A percentile compares a stretch with the other conserved stretches of the same genome.
phyloP scores from a whole-genome alignment of 176 grass and related monocot genomes.

The Thalia dealbata region DNA sequence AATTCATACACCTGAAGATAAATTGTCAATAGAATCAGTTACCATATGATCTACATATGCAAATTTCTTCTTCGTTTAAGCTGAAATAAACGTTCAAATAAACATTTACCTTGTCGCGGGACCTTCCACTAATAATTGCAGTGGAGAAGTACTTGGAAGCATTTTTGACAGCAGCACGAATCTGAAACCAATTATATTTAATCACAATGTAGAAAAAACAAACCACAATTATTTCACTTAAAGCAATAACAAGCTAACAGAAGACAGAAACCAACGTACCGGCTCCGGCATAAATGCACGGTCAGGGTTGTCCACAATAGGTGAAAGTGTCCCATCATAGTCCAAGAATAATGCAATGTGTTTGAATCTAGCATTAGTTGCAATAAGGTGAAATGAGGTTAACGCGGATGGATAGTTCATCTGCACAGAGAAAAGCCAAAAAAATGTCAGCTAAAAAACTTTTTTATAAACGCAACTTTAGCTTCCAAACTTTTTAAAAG shows the following conservation, averaged over 20 bases:
- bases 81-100: neutral
- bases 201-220: neutral
- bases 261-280: neutral
- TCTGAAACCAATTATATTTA: conserved; percentile 31
- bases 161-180: conserved; percentile 62
- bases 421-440: conserved; percentile 22
- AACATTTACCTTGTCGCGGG: conserved; percentile 62
- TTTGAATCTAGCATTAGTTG: conserved; percentile 1
- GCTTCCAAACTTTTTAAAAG: neutral
- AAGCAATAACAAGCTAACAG: neutral
- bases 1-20: conserved; percentile 62
- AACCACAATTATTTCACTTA: neutral
- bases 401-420: conserved; percentile 49
- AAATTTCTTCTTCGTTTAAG: no score
- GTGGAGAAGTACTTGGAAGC: conserved; percentile 69
- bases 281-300: neutral
- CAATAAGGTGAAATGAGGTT: conserved; percentile 32
- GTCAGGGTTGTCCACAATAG: conserved; percentile 8
- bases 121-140: conserved; percentile 90
- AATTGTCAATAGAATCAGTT: no score
- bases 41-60: no score
- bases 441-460: neutral
- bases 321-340: conserved; percentile 11
- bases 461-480: neutral
- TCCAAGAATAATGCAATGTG: conserved; percentile 5